Evolutionary conservation across 2,329 filamentous ascomycete genomes (phyloP).

Genomic region (Fusarium scirpi): DNA sequence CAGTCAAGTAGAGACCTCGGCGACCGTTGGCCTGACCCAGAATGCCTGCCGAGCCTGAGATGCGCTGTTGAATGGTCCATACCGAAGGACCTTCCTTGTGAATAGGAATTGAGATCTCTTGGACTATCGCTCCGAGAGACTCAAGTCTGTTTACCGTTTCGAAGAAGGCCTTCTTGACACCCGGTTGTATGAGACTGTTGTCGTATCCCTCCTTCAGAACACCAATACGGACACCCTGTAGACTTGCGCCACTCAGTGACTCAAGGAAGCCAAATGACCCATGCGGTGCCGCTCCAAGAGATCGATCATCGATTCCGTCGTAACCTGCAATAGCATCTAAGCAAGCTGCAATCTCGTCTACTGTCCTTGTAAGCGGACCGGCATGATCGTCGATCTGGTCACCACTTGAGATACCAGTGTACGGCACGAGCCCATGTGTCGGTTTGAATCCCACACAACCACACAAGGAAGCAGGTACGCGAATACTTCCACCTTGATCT

Average conservation of each 20-base stretch:
- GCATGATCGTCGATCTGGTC: conserved; percentile 65
- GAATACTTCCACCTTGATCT: conserved; percentile 62
- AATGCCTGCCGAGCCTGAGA: conserved; percentile 57
- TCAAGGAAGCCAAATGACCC: conserved; percentile 42
- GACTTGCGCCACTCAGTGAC: not conserved
- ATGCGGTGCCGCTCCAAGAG: conserved; percentile 50
- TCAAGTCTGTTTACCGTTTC: conserved; percentile 56
- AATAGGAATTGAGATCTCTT: conserved; percentile 63
- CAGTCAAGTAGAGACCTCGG: conserved; percentile 61
- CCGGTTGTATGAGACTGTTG: conserved; percentile 53
- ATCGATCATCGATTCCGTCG: conserved; percentile 62
- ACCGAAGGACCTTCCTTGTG: conserved; percentile 62
- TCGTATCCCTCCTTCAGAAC: conserved; percentile 60
- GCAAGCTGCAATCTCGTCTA: conserved; percentile 56
- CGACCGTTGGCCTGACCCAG: conserved; percentile 60
- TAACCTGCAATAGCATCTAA: conserved; percentile 61
- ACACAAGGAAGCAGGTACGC: conserved; percentile 57
- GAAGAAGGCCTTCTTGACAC: conserved; percentile 57
- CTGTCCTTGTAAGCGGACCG: conserved; percentile 57
- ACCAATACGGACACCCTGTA: conserved; percentile 54
- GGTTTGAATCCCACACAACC: conserved; percentile 63
- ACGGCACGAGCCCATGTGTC: conserved; percentile 64
- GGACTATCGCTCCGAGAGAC: conserved; percentile 61
- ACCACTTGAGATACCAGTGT: conserved; percentile 61
- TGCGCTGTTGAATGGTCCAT: conserved; percentile 63